Evolutionary conservation across 2,329 filamentous ascomycete species (phyloP), one percentile per base, ranked within the genome.

Genomic region (Zasmidium angulare): DNA sequence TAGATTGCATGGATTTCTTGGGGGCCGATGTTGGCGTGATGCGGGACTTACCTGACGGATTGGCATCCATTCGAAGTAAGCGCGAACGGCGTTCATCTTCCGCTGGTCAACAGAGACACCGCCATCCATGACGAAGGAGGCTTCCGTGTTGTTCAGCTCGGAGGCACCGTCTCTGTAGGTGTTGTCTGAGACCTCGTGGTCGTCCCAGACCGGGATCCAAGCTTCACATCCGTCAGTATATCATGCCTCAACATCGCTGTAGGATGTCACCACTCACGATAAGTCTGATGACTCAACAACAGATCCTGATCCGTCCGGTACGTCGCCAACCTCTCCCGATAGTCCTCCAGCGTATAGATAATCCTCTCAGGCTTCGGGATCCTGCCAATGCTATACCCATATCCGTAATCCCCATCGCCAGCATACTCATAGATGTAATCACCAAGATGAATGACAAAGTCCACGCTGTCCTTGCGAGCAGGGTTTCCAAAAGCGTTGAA

Each of bases 21-120:
- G 29, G 29, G 29, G 14, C 7, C 7, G 14, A 14, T 14, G 7
- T 36, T 36, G 29, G 29, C 14, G n/a, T 17, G 36, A 17, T 17
- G 36, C 11, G 12, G 12, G 14, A 19, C 36, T 17, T 43, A 43
- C 36, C 71, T 88, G 86, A 63, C 82, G 78, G 61, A 85, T 82
- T 1, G 82, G 82, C 80, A 66, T 69, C 72, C 70, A 72, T 69
- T 89, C 86, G 60, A 88, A 89, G 68, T 88, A 88, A 1, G 87
- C 86, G 40, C 88, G 79, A 1, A 90, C 87, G 1, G 87, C 88
- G 55, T 90, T 89, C 79, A 89, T 86, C 77, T 90, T 90, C 63
- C 87, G 82, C 70, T 88, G 84, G 64, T 90, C 87, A n/a, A 89
- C 84, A 29, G 81, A 84, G n/a, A 90, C 80, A 55, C 76, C 76